Percentiles rank a stretch among this genome's conserved stretches.
phyloP scores from a whole-genome alignment of 257 asterid species.

The Coffea eugenioides region DNA sequence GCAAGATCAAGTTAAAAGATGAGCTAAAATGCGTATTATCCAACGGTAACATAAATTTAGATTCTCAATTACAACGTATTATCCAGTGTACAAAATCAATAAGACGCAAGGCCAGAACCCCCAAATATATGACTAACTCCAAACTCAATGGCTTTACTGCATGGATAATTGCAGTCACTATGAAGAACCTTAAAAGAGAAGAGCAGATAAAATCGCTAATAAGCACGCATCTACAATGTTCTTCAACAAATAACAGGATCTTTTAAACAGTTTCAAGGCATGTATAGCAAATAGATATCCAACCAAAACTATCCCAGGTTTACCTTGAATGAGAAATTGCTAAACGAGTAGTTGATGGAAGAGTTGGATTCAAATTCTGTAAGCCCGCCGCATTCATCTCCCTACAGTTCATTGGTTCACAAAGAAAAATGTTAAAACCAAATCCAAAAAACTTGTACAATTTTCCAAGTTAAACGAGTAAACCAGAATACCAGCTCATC shows the following conservation, averaged over 20 bases:
- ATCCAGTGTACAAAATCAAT: not conserved
- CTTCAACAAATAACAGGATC: not conserved
- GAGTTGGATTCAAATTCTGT: slow-evolving; percentile 67
- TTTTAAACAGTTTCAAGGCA: not conserved
- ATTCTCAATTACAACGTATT: not conserved
- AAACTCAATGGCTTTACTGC: not conserved
- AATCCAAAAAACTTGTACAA: not conserved
- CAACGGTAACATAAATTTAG: not conserved
- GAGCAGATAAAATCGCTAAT: not conserved
- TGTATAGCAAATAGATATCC: not conserved
- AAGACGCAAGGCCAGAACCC: not conserved
- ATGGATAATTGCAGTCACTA: not conserved
- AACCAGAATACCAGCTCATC: slow-evolving; percentile 67
- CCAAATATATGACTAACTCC: not conserved
- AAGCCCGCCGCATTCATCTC: slow-evolving; percentile 69
- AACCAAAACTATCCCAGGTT: not conserved
- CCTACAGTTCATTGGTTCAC: slow-evolving; percentile 35
- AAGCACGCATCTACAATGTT: not conserved
- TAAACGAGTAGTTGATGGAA: slow-evolving; percentile 80
- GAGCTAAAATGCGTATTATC: not conserved
- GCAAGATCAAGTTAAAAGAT: not conserved
- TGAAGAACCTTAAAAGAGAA: not conserved
- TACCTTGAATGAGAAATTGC: slow-evolving; percentile 98
- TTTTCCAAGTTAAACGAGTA: not conserved
- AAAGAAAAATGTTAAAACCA: not conserved